Percentiles rank a stretch among this genome's conserved stretches.
Conservation (phyloP, 2,329 filamentous ascomycete species). For the Penicillium italicum region DNA sequence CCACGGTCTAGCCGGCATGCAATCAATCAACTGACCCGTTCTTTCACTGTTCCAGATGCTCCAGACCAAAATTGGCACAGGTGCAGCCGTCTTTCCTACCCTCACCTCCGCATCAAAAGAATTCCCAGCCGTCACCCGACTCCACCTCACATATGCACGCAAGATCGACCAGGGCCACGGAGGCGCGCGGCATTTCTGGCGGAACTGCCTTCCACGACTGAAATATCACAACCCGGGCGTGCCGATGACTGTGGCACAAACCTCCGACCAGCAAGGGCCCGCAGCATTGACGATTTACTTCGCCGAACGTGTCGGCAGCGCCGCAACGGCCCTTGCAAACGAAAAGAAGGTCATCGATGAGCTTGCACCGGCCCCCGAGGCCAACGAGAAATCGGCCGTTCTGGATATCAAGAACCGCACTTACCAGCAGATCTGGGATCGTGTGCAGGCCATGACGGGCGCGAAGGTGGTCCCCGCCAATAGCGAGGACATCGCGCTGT, state of each 20-base stretch:
- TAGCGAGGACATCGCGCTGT: constrained; percentile 35
- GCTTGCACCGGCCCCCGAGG: constrained; percentile 33
- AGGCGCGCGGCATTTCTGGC: constrained; percentile 78
- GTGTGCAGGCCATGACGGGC: constrained; percentile 41
- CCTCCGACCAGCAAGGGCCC: constrained; percentile 48
- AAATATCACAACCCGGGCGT: constrained; percentile 92
- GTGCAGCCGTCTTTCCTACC: constrained; percentile 71
- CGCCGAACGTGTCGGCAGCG: constrained; percentile 31
- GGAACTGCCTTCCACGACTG: constrained; percentile 72
- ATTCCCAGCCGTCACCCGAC: constrained; percentile 40
- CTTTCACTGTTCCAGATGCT: constrained; percentile 57
- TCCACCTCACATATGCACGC: constrained; percentile 44
- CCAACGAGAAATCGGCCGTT: constrained; percentile 32
- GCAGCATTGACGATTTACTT: constrained; percentile 44
- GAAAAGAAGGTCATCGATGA: constrained; percentile 28
- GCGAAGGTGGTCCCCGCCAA: constrained; percentile 36
- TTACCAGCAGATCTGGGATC: constrained; percentile 44
- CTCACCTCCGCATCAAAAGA: constrained; percentile 30
- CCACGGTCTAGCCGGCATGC: background rate
- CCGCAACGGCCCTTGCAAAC: constrained; percentile 24
- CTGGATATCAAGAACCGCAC: constrained; percentile 40
- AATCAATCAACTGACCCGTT: background rate
- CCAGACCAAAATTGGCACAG: constrained; percentile 72
- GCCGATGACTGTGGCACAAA: constrained; percentile 76
- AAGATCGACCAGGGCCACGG: constrained; percentile 41